Base-by-base conservation (phyloP, 441 rosid genomes). In the Geranium incanum region DNA sequence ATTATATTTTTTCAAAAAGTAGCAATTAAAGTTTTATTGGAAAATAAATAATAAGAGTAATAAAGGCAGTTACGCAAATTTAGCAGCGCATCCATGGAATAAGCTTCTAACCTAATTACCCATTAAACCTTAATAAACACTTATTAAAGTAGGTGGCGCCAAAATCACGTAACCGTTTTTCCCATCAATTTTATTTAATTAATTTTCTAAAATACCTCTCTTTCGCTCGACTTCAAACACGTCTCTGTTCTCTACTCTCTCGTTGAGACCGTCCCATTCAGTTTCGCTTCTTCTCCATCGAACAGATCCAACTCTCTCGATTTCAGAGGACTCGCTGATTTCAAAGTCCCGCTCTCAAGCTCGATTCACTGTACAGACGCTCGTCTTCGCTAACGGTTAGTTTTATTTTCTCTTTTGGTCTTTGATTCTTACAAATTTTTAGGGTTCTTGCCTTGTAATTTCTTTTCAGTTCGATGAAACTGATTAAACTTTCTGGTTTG, bases 81-180 rank as follows among this genome's bases (percentile, higher is more conserved):
- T 45, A 45, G 52, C 52, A 43, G 11, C 6, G 9, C 50, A 43
- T 43, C 50, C 11, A 43, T 43, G 12, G 50, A 7, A 43, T 45
- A 45, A 45, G 13, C 52, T 43, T 1, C 1, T 6, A 43, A 43
- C 11, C 50, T 55, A 55, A 55, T 55, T 55, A 55, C 18, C 62
- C 62, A 55, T 55, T 55, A 55, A 55, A 55, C 62, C 62, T 55
- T 55, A 16, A 55, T 18, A 0, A 13, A 55, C 2, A 15, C 62
- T 45, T 55, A 68, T 41, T 43, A 59, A 70, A 84, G 78, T 73
- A 77, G 91, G 91, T 86, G 92, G 92, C 93, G 93, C 95, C 87
- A 88, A 89, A 84, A 73, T 73, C 80, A 82, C 91, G 85, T 75
- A 78, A 78, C 81, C 85, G 82, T 70, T 76, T 73, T 74, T 60